phyloP scores from a whole-genome alignment of 768 basidiomycete species.

The Leccinum variicolor region DNA sequence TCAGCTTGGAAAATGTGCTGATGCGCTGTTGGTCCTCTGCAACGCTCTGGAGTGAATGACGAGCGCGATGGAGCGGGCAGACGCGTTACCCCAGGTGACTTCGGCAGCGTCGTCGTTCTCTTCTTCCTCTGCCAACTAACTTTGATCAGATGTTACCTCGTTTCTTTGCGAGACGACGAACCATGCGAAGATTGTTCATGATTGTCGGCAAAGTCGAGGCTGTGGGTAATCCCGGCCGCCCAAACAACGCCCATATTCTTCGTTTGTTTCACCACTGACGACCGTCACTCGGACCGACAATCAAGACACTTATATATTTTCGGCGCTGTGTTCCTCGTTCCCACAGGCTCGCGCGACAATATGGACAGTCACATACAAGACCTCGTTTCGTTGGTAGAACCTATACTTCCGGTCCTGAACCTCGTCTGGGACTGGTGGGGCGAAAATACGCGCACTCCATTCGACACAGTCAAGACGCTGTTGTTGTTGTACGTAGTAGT shows the following conservation, averaged over 20 bases:
- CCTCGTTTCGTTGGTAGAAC: constrained; percentile 9
- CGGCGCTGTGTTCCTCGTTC: neutral
- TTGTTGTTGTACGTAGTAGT: constrained; percentile 34
- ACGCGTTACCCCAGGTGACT: constrained; percentile 77
- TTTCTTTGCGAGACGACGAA: constrained; percentile 24
- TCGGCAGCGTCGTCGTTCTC: constrained; percentile 72
- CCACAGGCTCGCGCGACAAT: neutral
- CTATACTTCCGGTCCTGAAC: neutral
- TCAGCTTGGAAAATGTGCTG: constrained; percentile 89
- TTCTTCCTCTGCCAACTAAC: constrained; percentile 69
- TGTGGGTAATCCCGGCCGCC: neutral
- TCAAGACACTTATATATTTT: too few relatives aligned
- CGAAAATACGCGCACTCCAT: constrained; percentile 13
- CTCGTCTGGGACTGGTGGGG: constrained; percentile 15
- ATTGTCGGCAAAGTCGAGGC: neutral
- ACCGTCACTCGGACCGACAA: too few relatives aligned
- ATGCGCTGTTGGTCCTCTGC: constrained; percentile 86
- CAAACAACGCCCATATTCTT: neutral
- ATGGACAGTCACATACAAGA: constrained; percentile 8
- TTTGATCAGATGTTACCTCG: neutral
- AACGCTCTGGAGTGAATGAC: neutral
- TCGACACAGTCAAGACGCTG: constrained; percentile 31
- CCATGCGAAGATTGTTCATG: constrained; percentile 58
- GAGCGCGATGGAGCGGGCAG: neutral
- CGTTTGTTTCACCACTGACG: too few relatives aligned